phyloP scores from a whole-genome alignment of 371 early-diverging fungal species.

The Mortierella sp. region DNA sequence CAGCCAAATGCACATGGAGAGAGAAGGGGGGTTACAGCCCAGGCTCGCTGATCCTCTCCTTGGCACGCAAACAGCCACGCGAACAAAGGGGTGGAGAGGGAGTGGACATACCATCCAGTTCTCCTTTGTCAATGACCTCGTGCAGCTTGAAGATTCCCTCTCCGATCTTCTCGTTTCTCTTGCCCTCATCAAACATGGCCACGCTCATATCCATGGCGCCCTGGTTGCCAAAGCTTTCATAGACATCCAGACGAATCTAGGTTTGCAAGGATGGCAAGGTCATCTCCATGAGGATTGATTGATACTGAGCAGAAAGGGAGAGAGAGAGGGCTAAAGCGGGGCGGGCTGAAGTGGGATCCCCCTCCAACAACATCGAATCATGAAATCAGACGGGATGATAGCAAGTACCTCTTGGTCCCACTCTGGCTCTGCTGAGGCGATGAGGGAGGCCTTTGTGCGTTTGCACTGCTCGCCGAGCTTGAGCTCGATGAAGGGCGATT shows the following conservation, averaged over 20 bases:
- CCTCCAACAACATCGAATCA: no score
- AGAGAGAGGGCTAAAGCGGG: no score
- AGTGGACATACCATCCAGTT: constrained; percentile 43
- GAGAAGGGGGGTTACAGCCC: no score
- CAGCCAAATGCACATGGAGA: background rate
- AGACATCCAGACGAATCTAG: constrained; percentile 47
- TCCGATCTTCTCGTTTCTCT: constrained; percentile 45
- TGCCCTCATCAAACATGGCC: constrained; percentile 40
- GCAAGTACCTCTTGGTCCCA: constrained; percentile 50
- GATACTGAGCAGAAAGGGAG: background rate
- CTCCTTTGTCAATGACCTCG: constrained; percentile 51
- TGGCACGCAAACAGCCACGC: constrained; percentile 1
- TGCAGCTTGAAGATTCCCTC: constrained; percentile 37
- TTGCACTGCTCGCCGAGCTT: constrained; percentile 32
- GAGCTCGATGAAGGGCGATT: constrained; percentile 49
- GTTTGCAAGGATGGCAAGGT: background rate
- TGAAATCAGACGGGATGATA: background rate
- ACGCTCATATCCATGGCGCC: constrained; percentile 36
- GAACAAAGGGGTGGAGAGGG: background rate
- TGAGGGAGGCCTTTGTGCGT: constrained; percentile 43
- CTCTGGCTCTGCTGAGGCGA: constrained; percentile 46
- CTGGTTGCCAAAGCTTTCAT: no score
- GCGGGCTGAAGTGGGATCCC: no score
- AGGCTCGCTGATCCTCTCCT: background rate
- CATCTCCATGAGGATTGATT: background rate